These are phyloP conservation scores for Agrostemma githago DNA, from an alignment of 148 eudicot species.

Conservation along the genomic window DNA sequence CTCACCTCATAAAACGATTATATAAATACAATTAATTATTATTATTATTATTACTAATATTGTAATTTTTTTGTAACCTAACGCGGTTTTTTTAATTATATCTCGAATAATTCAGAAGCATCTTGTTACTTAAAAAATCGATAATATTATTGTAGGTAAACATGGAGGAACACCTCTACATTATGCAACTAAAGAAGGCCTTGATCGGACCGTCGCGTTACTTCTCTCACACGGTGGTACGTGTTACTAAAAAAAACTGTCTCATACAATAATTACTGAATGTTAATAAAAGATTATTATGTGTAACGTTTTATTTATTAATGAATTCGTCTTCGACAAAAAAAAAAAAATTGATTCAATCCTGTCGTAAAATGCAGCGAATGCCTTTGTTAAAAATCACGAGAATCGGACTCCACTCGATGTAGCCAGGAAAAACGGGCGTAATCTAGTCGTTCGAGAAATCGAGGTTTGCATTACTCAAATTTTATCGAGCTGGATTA, in stretches of 20 bases:
- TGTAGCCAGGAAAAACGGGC: constrained; percentile 50
- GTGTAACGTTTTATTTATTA: background rate
- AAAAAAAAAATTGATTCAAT: background rate
- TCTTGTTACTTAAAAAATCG: background rate
- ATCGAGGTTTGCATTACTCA: constrained; percentile 42
- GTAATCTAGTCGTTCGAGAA: constrained; percentile 41
- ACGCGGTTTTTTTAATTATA: too few relatives aligned
- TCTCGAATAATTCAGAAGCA: too few relatives aligned
- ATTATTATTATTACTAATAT: too few relatives aligned
- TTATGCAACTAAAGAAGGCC: constrained; percentile 55
- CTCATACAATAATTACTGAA: background rate
- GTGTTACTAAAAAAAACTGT: background rate
- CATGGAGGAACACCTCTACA: constrained; percentile 56
- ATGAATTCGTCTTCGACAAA: too few relatives aligned
- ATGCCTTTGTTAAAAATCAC: constrained; percentile 41
- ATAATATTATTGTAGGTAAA: constrained; percentile 20
- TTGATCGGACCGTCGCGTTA: constrained; percentile 36
- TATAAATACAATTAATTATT: too few relatives aligned
- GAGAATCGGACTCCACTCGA: constrained; percentile 54
- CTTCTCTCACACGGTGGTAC: constrained; percentile 56
- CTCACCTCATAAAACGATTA: too few relatives aligned
- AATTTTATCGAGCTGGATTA: too few relatives aligned
- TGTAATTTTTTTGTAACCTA: too few relatives aligned
- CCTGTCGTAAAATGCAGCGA: constrained; percentile 31
- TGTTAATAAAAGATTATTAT: constrained; percentile 1